phyloP scores from a whole-genome alignment of 176 grass and related monocot species.

The Bromus sterilis region DNA sequence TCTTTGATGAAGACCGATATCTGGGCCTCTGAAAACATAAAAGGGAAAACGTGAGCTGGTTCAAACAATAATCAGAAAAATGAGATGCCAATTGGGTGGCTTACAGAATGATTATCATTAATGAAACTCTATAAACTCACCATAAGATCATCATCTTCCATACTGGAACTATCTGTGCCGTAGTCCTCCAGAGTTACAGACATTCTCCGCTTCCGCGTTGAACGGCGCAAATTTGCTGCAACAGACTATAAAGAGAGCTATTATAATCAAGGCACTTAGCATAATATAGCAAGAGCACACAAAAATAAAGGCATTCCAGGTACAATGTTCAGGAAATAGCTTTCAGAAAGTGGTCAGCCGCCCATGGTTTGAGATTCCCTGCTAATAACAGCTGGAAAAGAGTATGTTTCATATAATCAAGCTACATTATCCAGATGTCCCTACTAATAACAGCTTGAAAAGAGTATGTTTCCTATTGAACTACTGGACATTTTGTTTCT shows the following conservation, averaged over 20 bases:
- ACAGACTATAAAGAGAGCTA: constrained; percentile 56
- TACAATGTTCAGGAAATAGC: neutral
- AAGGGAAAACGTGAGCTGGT: neutral
- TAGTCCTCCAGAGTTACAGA: constrained; percentile 88
- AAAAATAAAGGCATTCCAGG: neutral
- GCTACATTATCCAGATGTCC: neutral
- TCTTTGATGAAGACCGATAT: constrained; percentile 81
- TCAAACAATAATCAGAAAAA: neutral
- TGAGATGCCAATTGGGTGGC: neutral
- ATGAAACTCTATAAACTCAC: constrained; percentile 37
- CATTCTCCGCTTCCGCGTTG: constrained; percentile 89
- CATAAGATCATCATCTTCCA: constrained; percentile 98
- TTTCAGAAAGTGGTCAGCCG: neutral
- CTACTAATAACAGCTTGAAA: neutral
- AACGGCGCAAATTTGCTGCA: constrained; percentile 83
- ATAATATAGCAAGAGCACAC: neutral
- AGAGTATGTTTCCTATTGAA: neutral
- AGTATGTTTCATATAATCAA: neutral
- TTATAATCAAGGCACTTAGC: constrained; percentile 12
- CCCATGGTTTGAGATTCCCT: neutral
- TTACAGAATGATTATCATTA: neutral
- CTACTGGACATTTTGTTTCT: neutral
- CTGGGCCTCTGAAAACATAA: constrained; percentile 50
- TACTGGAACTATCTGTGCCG: constrained; percentile 79
- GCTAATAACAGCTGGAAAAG: too few species aligned